Percentiles rank a stretch among this genome's conserved stretches.
Conservation (phyloP, 2,329 filamentous ascomycete species). For the Parasarocladium wereldwijsianum region DNA sequence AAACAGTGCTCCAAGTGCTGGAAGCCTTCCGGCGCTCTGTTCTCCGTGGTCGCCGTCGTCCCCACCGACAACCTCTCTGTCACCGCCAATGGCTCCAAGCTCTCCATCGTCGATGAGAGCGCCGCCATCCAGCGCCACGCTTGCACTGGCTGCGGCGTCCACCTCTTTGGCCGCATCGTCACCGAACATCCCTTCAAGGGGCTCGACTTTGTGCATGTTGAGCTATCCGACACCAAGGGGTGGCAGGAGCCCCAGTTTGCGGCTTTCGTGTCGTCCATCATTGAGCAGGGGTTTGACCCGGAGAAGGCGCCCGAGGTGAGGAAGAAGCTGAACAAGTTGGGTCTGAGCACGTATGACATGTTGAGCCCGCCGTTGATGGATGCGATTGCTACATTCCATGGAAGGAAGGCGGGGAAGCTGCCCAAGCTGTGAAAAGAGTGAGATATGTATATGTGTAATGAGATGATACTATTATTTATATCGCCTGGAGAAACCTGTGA, state of each 20-base stretch:
- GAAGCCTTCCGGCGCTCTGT: slow-evolving; percentile 50
- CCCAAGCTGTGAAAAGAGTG: no score
- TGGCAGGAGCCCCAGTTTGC: slow-evolving; percentile 62
- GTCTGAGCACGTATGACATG: slow-evolving; percentile 48
- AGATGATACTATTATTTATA: no score
- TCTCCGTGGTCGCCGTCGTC: slow-evolving; percentile 49
- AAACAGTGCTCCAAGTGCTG: slow-evolving; percentile 64
- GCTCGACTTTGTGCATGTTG: slow-evolving; percentile 53
- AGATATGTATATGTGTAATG: no score
- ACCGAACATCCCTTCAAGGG: slow-evolving; percentile 52
- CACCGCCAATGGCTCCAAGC: slow-evolving; percentile 42
- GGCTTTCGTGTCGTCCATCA: slow-evolving; percentile 51
- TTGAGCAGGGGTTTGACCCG: slow-evolving; percentile 51
- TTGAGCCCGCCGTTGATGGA: slow-evolving; percentile 51
- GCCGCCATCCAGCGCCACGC: slow-evolving; percentile 47
- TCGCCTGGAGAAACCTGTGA: no score
- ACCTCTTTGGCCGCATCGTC: slow-evolving; percentile 51
- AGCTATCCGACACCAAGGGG: slow-evolving; percentile 43
- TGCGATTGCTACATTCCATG: slow-evolving; percentile 38
- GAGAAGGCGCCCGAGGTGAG: slow-evolving; percentile 39
- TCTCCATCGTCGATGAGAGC: slow-evolving; percentile 36
- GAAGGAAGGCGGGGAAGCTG: no score
- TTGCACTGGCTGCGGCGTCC: slow-evolving; percentile 44
- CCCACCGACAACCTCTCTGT: slow-evolving; percentile 38
- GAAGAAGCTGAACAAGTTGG: slow-evolving; percentile 32